A percentile compares a stretch with the other conserved stretches of the same genome.
phyloP scores from a whole-genome alignment of 1,284 basidiomycete species.

The Sparassis latifolia region DNA sequence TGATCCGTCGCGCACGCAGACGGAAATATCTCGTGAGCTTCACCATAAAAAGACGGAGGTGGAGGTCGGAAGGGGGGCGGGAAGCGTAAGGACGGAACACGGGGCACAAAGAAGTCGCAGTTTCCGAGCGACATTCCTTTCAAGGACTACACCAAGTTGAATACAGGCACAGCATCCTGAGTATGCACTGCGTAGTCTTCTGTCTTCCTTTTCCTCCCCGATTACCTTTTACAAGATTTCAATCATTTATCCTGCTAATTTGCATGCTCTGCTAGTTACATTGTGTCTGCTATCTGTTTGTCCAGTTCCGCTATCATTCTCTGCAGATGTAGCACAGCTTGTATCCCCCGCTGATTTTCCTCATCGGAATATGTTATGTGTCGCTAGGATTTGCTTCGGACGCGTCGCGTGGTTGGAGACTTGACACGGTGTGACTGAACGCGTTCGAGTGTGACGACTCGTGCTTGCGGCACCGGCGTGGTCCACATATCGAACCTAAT shows the following conservation, averaged over 20 bases:
- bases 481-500: too few relatives aligned
- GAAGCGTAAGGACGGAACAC: slow-evolving; percentile 4
- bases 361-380: too few relatives aligned
- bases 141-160: slow-evolving; percentile 20
- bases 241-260: neutral
- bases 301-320: too few relatives aligned
- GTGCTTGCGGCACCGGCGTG: too few relatives aligned
- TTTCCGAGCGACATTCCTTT: slow-evolving; percentile 6
- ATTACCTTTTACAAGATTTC: neutral
- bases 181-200: neutral
- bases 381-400: too few relatives aligned
- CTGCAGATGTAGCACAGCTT: too few relatives aligned
- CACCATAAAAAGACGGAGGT: slow-evolving; percentile 4
- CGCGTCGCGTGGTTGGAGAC: too few relatives aligned
- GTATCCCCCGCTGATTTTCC: too few relatives aligned
- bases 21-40: slow-evolving; percentile 14
- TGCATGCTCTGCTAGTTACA: neutral
- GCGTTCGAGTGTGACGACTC: too few relatives aligned
- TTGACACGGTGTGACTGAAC: too few relatives aligned
- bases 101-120: neutral
- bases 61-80: slow-evolving; percentile 2
- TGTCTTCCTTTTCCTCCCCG: neutral
- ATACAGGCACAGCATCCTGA: slow-evolving; percentile 1
- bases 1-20: slow-evolving; percentile 12
- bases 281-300: too few relatives aligned